These are phyloP conservation scores for Mimosa bimucronata DNA, from an alignment of 306 rosid genomes.

Conservation along the genomic window DNA sequence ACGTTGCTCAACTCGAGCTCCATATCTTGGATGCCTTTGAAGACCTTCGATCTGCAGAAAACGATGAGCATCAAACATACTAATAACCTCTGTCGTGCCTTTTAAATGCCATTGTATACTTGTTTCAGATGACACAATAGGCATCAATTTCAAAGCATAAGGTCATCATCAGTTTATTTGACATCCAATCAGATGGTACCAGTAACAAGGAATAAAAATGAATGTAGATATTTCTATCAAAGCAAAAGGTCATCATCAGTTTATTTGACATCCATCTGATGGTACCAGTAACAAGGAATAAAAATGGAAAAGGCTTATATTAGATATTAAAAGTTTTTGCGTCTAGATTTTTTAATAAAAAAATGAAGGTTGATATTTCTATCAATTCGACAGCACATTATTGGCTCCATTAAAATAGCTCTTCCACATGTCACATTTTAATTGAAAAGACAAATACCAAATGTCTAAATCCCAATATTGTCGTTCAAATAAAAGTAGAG, in stretches of 20 bases:
- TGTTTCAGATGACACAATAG: conserved; percentile 22
- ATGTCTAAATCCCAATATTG: background rate
- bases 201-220: background rate
- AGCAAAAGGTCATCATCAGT: no score
- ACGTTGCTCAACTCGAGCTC: conserved; percentile 76
- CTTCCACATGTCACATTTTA: background rate
- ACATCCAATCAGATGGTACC: background rate
- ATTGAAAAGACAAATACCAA: background rate
- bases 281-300: no score
- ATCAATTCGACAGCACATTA: background rate
- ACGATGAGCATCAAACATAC: conserved; percentile 14
- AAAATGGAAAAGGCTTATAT: background rate
- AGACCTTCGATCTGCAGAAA: conserved; percentile 80
- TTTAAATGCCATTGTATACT: conserved; percentile 28
- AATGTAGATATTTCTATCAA: background rate
- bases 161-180: background rate
- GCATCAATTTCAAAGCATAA: background rate
- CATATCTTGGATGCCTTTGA: conserved; percentile 88
- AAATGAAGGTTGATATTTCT: background rate
- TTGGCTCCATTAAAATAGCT: background rate
- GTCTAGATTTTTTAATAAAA: background rate
- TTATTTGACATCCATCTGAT: no score
- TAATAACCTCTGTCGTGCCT: background rate
- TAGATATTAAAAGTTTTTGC: background rate
- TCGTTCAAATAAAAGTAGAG: background rate